phyloP scores from a whole-genome alignment of 2,329 filamentous ascomycete genomes.

The Nigrospora osmanthi region DNA sequence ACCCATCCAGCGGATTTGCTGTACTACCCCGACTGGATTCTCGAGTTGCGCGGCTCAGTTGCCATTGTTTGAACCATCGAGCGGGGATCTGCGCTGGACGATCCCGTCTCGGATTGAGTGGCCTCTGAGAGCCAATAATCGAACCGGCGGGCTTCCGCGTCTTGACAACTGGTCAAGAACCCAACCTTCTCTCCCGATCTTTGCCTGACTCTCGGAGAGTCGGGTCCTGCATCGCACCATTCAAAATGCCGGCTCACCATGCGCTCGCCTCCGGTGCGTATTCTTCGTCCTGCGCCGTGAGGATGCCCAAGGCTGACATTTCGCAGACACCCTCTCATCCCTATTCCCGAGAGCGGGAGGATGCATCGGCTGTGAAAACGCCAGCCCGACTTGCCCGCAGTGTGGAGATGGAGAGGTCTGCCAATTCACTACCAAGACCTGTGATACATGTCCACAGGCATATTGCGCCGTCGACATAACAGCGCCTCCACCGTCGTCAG shows the following conservation, averaged over 20 bases:
- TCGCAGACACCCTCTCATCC: neutral
- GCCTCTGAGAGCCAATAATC: neutral
- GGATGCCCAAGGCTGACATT: neutral
- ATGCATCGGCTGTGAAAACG: neutral
- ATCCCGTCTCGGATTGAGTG: neutral
- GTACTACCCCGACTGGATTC: too few relatives aligned
- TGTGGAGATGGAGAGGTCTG: conserved; percentile 28
- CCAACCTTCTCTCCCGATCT: too few relatives aligned
- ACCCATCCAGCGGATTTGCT: too few relatives aligned
- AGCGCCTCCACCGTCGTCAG: conserved; percentile 2
- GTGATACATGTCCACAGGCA: conserved; percentile 37
- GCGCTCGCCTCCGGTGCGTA: conserved; percentile 4
- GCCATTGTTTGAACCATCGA: too few relatives aligned
- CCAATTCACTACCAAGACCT: conserved; percentile 33
- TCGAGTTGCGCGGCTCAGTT: too few relatives aligned
- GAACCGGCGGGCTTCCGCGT: too few relatives aligned
- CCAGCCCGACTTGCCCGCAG: neutral
- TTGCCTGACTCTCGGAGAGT: neutral
- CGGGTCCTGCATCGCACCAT: neutral
- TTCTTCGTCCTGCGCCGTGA: neutral
- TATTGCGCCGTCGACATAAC: conserved; percentile 31
- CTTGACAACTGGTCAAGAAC: too few relatives aligned
- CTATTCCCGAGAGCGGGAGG: neutral
- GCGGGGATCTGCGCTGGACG: neutral
- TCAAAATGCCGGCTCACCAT: conserved; percentile 3